A percentile compares a stretch with the other conserved stretches of the same genome.
These are phyloP conservation scores for Thelonectria olida DNA, from an alignment of 2,329 filamentous ascomycete genomes.

Conservation along the genomic window DNA sequence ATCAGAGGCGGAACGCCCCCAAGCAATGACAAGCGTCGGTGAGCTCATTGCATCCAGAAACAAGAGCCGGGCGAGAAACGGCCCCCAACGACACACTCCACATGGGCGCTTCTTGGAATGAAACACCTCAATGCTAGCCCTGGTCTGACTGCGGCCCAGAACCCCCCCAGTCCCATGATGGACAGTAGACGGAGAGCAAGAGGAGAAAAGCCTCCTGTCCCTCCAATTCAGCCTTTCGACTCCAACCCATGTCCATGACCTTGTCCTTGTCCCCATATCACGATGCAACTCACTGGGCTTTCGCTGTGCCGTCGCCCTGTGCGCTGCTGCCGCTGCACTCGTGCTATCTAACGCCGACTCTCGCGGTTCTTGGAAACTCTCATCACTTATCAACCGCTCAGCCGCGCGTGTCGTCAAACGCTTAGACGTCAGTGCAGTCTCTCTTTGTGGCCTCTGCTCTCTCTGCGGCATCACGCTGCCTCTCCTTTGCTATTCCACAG, in stretches of 20 bases:
- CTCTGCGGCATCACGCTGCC: not conserved
- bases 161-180: not conserved
- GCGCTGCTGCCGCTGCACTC: slow-evolving; percentile 7
- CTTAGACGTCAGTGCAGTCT: not conserved
- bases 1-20: slow-evolving; percentile 13
- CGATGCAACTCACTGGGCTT: not conserved
- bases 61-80: slow-evolving; percentile 6
- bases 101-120: slow-evolving; percentile 1
- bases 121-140: slow-evolving; percentile 18
- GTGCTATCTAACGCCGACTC: slow-evolving; percentile 4
- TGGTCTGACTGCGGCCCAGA: not conserved
- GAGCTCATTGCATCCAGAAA: slow-evolving; percentile 8
- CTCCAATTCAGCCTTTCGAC: not conserved
- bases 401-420: not conserved
- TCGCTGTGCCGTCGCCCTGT: slow-evolving; percentile 4
- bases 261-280: not conserved
- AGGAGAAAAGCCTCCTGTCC: not conserved
- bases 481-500: not conserved
- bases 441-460: not conserved
- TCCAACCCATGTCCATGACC: slow-evolving; percentile 10
- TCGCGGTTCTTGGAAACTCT: not conserved
- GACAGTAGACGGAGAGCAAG: not conserved
- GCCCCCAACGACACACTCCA: no score
- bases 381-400: slow-evolving; percentile 1
- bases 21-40: slow-evolving; percentile 8